Base-by-base conservation (phyloP, 345 rosid genomes). In the Brassica nigra region DNA sequence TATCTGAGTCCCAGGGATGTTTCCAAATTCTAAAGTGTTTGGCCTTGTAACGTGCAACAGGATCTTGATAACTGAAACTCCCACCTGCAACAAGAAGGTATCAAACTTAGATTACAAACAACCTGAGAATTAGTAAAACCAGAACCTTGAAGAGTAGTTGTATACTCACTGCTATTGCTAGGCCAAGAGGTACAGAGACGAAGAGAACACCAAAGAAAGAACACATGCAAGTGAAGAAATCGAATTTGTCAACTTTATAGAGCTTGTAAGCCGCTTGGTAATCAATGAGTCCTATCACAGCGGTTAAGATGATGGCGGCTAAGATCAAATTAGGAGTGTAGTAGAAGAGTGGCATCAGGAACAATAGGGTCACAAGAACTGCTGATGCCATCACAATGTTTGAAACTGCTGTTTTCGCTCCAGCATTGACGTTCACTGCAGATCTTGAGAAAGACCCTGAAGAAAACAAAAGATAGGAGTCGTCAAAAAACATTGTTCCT, bases 231-330 rank as follows among this genome's bases (percentile, higher is more conserved):
- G 98, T 91, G 61, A 96, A 18, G 85, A 96, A 96, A 79, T 96
- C 99, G 16, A 96, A 92, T 77, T 96, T 93, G 86, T 96, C 98
- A 8, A 96, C 92, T 83, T 93, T 96, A 92, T 94, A 96, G 69
- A 93, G 69, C 61, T 67, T 82, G 77, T 76, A 79, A 30, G 95
- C 97, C 3, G 90, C 89, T 73, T 79, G 86, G 79, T 88, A 89
- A 79, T 96, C 97, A 5, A 96, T 89, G 39, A 96, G 92, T 8
- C 98, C 99, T 27, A 89, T 87, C 78, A 93, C 97, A 15, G 99
- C 98, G 3, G 99, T 89, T 77, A 93, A 79, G 78, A 96, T 96
- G 82, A 96, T 96, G 58, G 95, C 98, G 15, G 85, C 97, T 73
- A 96, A 66, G 86, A 96, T 90, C 76, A 90, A 84, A 69, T 89